phyloP scores from a whole-genome alignment of 306 rosid genomes.

The Arachis stenosperma region DNA sequence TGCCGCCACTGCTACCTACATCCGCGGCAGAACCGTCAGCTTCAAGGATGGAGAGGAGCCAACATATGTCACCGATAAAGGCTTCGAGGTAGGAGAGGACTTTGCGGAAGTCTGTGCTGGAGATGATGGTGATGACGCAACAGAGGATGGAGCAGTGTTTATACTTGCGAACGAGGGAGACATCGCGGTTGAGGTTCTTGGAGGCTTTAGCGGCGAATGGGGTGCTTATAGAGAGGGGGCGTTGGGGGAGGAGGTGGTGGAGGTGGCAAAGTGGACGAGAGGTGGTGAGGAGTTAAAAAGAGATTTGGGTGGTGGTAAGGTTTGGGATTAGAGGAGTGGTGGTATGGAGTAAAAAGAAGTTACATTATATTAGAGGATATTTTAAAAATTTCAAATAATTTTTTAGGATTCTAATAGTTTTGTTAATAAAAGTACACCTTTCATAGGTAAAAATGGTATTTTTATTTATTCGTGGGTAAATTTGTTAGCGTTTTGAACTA shows the following conservation, averaged over 20 bases:
- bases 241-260: conserved; percentile 49
- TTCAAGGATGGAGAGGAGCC: conserved; percentile 66
- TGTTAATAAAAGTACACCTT: too few relatives aligned
- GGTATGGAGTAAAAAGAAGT: too few relatives aligned
- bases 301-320: too few relatives aligned
- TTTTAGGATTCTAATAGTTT: too few relatives aligned
- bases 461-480: too few relatives aligned
- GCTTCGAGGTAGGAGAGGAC: conserved; percentile 51
- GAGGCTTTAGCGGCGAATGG: conserved; percentile 60
- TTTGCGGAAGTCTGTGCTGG: conserved; percentile 62
- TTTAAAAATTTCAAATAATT: too few relatives aligned
- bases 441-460: too few relatives aligned
- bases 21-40: conserved; percentile 15
- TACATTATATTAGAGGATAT: too few relatives aligned
- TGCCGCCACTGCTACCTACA: conserved; percentile 35
- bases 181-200: conserved; percentile 65
- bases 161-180: conserved; percentile 64
- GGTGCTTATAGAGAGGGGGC: conserved; percentile 63
- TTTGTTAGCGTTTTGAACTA: too few relatives aligned
- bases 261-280: conserved; percentile 58
- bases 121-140: conserved; percentile 62
- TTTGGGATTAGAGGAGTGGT: too few relatives aligned
- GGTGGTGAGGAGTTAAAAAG: too few relatives aligned
- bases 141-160: conserved; percentile 62
- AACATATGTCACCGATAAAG: conserved; percentile 72